Evolutionary conservation across 352 stramenopile species (phyloP), one percentile per base, ranked within the genome.

Genomic region (Phytophthora vignae): DNA sequence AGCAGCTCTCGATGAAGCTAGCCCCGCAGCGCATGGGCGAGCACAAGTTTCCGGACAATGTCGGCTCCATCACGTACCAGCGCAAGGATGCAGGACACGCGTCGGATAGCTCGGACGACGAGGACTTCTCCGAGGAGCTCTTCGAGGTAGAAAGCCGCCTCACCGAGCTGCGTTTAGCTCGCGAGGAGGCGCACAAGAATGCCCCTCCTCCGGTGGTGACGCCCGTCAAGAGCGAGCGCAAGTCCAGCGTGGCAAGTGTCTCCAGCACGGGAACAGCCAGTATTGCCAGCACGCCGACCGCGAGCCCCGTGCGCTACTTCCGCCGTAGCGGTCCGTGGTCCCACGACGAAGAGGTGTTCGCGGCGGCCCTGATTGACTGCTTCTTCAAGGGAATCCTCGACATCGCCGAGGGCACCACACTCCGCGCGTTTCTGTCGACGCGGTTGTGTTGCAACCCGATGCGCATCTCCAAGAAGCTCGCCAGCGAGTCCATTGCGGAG

Each of bases 401-500:
- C 55, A 75, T 92, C 54, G 56, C 77, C 0, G 80, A 92, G 60
- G 84, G 86, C 59, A 92, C 84, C 48, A 93, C 84, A 22, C 76
- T 93, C 49, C 79, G 86, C 52, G 80, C 81, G 42, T 90, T 90
- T 64, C 66, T 93, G 21, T 83, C 86, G 19, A 76, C 80, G 5
- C 79, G 84, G 4, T 74, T 93, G 58, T 81, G 81, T 52, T 93
- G 86, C 67, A 93, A 91, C 52, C 86, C 86, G 15, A 93, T 91
- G 84, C 80, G 86, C 17, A 83, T 92, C 31, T 92, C 84, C 11
- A 93, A 93, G 70, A 93, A 93, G 66, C 85, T 94, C 12, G 84
- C 86, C 2, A 91, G 79, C 61, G 82, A 88, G 42, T 80, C 68
- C 48, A 91, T 94, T 60, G 84, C 83, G 0, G 80, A 87, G 40